Base-by-base conservation (phyloP, 768 basidiomycete species). In the Lactifluus hygrophoroides region DNA sequence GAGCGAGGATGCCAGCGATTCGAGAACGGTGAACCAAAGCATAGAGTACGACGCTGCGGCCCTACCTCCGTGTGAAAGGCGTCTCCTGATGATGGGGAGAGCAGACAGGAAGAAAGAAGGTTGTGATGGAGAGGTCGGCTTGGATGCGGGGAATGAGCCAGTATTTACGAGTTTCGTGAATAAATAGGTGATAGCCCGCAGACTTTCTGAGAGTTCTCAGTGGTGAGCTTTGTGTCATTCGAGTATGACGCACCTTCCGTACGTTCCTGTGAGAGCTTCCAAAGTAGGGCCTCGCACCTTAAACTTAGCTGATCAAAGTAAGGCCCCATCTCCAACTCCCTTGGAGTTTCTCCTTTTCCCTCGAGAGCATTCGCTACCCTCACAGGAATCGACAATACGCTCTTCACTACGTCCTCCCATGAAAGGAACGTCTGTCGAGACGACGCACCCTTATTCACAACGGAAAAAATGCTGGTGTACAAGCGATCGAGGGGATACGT, bases 391-490 rank as follows among this genome's bases (percentile, higher is more conserved):
- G 81, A 75, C 50, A 84, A 75, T 2, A 85, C 53, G 57, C 81
- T 78, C 32, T 80, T 81, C 23, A 94, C 80, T 62, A 78, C 82
- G 63, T 92, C 86, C 63, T 90, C 87, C 94, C 94, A 96, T 45
- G 67, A 65, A 21, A 79, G 38, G 27, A 7, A 65, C 40, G 68
- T 69, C 57, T 69, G 71, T 49, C 72, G 68, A 6, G 54, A 43
- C 17, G 55, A 64, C 34, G 65, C 48, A 30, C 45, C 57, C 5
- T 54, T 62, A 23, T 45, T 56, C 21, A 62, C 57, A 44, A n/a
- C 57, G 17, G 70, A 61, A 66, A 79, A 83, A 17, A 85, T 66
- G 11, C 78, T 73, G n/a, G 69, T 65, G 67, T 86, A 80, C 32
- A 93, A 69, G 46, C 83, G 75, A 62, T 88, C 84, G 38, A 94